Evolutionary conservation across 2,329 filamentous ascomycete species (phyloP).

Genomic region (Aspergillus fumigatus): DNA sequence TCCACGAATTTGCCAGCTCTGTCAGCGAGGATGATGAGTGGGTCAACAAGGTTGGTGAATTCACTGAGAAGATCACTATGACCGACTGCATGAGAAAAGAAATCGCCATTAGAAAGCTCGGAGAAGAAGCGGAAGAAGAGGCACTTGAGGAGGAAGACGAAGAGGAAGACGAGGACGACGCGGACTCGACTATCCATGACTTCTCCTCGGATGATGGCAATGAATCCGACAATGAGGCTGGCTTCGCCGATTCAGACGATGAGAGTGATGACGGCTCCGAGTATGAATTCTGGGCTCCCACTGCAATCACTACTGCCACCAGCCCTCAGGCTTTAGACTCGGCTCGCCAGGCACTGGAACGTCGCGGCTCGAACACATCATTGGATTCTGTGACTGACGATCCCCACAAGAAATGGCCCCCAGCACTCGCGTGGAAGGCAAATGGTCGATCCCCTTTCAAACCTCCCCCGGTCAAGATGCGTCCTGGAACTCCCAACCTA

Average conservation of each 20-base stretch:
- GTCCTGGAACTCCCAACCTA: slow-evolving; percentile 70
- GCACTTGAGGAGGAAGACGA: slow-evolving; percentile 69
- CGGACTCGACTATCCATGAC: slow-evolving; percentile 48
- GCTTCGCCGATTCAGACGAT: slow-evolving; percentile 62
- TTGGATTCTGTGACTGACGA: slow-evolving; percentile 46
- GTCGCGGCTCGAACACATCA: slow-evolving; percentile 51
- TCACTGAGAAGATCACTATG: slow-evolving; percentile 72
- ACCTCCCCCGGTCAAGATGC: slow-evolving; percentile 48
- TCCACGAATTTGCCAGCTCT: slow-evolving; percentile 90
- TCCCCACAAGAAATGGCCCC: slow-evolving; percentile 23
- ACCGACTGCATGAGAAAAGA: slow-evolving; percentile 88
- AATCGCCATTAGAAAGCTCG: slow-evolving; percentile 78
- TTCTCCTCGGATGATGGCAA: slow-evolving; percentile 59
- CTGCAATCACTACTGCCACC: slow-evolving; percentile 45
- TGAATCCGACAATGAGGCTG: slow-evolving; percentile 73
- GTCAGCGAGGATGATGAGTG: slow-evolving; percentile 82
- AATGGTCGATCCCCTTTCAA: slow-evolving; percentile 37
- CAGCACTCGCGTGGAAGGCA: slow-evolving; percentile 24
- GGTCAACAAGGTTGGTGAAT: slow-evolving; percentile 67
- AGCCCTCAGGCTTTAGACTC: slow-evolving; percentile 50
- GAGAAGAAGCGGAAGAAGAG: slow-evolving; percentile 87
- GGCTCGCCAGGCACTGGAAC: slow-evolving; percentile 43
- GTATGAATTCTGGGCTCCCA: slow-evolving; percentile 60
- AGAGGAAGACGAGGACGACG: slow-evolving; percentile 48
- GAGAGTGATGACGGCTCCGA: slow-evolving; percentile 62